Percentiles rank a stretch among this genome's conserved stretches.
These are phyloP conservation scores for Thalassiosira hispida DNA, from an alignment of 352 stramenopile genomes.

Conservation along the genomic window DNA sequence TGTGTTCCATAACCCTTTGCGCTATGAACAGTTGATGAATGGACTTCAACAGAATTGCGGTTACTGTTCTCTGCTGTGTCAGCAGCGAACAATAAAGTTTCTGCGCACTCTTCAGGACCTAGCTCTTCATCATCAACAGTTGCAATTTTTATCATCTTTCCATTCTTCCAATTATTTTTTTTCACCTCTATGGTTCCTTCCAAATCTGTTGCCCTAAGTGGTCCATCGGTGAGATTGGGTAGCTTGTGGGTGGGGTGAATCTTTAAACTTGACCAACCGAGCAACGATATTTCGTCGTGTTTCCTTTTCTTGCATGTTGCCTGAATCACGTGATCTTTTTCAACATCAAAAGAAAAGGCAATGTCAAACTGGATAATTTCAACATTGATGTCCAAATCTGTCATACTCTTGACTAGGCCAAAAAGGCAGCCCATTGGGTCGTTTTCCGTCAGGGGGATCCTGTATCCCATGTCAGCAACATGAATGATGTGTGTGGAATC, in stretches of 20 bases:
- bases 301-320: neutral
- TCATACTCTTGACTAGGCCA: neutral
- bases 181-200: conserved; percentile 14
- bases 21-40: conserved; percentile 8
- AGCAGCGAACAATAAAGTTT: too few relatives aligned
- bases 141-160: neutral
- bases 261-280: neutral
- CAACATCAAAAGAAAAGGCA: neutral
- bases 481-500: neutral
- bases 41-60: neutral
- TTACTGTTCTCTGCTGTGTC: neutral
- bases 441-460: neutral
- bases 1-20: conserved; percentile 23
- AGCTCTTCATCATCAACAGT: neutral
- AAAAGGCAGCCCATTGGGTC: neutral
- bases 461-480: conserved; percentile 1
- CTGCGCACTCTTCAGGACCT: too few relatives aligned
- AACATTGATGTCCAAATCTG: neutral
- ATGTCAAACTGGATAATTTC: conserved; percentile 4
- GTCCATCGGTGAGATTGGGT: neutral
- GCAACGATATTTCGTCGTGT: neutral
- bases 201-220: neutral
- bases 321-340: neutral
- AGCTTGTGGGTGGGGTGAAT: neutral
- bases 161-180: conserved; percentile 15